Base-by-base conservation (phyloP, 306 rosid species). In the Vigna reflexopilosa region DNA sequence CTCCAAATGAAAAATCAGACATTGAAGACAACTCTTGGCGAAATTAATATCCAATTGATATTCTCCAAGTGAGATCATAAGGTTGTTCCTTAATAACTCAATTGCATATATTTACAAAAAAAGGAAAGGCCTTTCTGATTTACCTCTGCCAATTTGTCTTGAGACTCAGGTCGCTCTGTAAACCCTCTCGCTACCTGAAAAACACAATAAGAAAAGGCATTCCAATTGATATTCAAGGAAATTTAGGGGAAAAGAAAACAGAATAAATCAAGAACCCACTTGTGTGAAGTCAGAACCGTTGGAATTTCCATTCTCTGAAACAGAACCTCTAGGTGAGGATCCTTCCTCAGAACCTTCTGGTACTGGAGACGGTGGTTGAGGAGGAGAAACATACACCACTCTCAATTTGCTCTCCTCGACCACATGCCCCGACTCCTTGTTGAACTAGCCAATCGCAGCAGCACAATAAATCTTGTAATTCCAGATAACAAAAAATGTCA, bases 301-400 rank as follows among this genome's bases (percentile, higher is more conserved):
- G 72, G 24, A 67, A 77, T 85, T 89, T 81, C 97, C 94, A 83
- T 95, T 95, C 82, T 95, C 98, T 6, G 97, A 87, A 82, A 91
- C 52, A 75, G 90, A 92, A 81, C 84, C 97, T 83, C 93, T 92
- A 6, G 98, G 98, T 10, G 98, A 95, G 24, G 97, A 95, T 45
- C 96, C 98, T 86, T 95, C 98, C 75, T 95, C 98, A 9, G 98
- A 95, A 75, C 91, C 98, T 88, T 95, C 98, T 11, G 89, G 90
- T 11, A 95, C 98, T 0, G 98, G 98, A 85, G 98, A 95, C 56
- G 98, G 98, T 36, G 98, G 98, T 57, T 89, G 98, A 64, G 93
- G 96, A 45, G 98, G 98, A 84, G 97, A 65, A 68, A 89, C 89
- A 80, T 95, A 95, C 74, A 92, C 20, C 76, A 95, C 98, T 87